A percentile compares a stretch with the other conserved stretches of the same genome.
Conservation (phyloP, 176 grass and related monocot genomes). For the Alloteropsis semialata region DNA sequence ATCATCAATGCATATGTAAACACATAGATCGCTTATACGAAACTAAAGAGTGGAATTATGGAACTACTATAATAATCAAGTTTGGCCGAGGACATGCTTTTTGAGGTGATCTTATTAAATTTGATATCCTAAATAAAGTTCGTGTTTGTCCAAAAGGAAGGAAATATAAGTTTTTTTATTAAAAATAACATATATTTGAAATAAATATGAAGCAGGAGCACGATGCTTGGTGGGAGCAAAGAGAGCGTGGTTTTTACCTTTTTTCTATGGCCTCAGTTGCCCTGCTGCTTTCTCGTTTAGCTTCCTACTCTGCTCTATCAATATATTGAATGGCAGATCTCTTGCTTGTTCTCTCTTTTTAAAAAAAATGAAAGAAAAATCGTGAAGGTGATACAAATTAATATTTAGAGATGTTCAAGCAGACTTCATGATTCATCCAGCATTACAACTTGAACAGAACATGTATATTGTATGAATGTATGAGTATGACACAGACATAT, state of each 20-base stretch:
- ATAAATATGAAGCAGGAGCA: no score
- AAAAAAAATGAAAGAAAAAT: not conserved
- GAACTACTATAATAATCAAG: not conserved
- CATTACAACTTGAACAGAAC: not conserved
- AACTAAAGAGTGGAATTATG: not conserved
- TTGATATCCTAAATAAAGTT: not conserved
- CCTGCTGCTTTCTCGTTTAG: not conserved
- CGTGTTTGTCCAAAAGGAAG: no score
- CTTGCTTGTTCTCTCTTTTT: not conserved
- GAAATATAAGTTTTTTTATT: not conserved
- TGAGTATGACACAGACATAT: not conserved
- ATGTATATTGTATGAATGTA: no score
- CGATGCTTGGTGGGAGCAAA: no score
- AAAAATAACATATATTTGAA: no score
- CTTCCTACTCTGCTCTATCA: not conserved
- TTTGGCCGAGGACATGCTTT: not conserved
- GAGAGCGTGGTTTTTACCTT: no score
- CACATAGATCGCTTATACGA: not conserved
- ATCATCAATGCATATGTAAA: not conserved
- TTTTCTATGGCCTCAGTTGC: not conserved
- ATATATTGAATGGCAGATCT: not conserved
- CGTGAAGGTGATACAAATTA: not conserved
- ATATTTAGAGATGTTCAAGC: not conserved
- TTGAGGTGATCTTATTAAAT: not conserved
- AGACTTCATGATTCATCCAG: not conserved